Base-by-base conservation (phyloP, 371 early-diverging fungal species). In the Haplosporangium sp. region DNA sequence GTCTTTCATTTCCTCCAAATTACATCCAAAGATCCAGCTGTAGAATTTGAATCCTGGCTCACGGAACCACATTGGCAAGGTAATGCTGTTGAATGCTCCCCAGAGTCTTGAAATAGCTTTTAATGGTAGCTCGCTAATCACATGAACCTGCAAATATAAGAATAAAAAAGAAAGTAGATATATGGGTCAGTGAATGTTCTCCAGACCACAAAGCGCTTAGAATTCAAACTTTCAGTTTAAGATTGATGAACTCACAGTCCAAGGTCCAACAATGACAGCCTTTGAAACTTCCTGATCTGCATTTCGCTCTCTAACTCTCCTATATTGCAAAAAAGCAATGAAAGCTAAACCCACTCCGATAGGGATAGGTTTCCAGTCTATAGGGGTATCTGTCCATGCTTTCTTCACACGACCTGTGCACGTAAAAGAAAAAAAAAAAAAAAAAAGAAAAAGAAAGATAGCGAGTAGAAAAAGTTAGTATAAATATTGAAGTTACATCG, bases 1-100 rank as follows among this genome's bases (percentile, higher is more conserved):
- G 47, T 95, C 93, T 67, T 89, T 89, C 95, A 97, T 96, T 81
- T 99, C 99, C 35, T 94, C 94, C 55, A 98, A 84, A 69, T 96
- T 94, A 84, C 98, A 97, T 59, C 93, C 93, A 84, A 97, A 99
- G 19, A 94, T 76, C 87, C 90, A 90, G 47, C 93, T 89, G 66
- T 98, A 99, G 0, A 93, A 47, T 53, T 85, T 86, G 77, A 92
- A 94, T 27, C 96, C 85, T 3, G 96, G 92, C 3, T 73, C 84
- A 56, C 99, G 94, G 59, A 97, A 85, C 69, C 85, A 84, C 35
- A 84, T 75, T 0, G 99, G 99, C 19, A 98, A 89, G 7, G 91
- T 94, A 47, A 96, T 77, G 72, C 91, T 92, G 71, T 94, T 96
- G 83, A 97, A 88, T 44, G 90, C 88, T 2, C 99, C 99, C 92